These are phyloP conservation scores for Diutina rugosa DNA, from an alignment of 1,139 yeast species.

Conservation along the genomic window DNA sequence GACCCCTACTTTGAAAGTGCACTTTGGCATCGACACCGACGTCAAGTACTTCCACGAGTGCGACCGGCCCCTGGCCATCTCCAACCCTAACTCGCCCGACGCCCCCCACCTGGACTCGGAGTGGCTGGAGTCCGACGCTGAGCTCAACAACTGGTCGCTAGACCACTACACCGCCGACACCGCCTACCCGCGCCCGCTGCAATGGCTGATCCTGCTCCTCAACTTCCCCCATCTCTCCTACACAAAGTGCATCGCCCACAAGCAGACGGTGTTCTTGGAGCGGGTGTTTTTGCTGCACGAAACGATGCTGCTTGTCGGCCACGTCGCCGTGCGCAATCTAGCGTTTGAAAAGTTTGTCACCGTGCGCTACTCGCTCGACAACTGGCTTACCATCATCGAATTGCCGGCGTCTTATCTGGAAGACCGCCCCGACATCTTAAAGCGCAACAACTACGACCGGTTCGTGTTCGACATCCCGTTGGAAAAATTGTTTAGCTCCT, in stretches of 20 bases:
- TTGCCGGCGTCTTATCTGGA: constrained; percentile 52
- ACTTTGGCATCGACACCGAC: constrained; percentile 58
- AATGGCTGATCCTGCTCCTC: constrained; percentile 39
- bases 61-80: constrained; percentile 67
- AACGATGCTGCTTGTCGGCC: constrained; percentile 49
- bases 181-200: constrained; percentile 14
- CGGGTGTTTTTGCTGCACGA: constrained; percentile 47
- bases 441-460: constrained; percentile 40
- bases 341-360: constrained; percentile 51
- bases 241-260: constrained; percentile 21
- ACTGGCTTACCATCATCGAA: constrained; percentile 65
- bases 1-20: constrained; percentile 66
- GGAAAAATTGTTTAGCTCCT: constrained; percentile 22
- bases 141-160: constrained; percentile 3
- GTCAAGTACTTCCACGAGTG: constrained; percentile 58
- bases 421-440: constrained; percentile 42
- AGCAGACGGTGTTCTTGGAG: constrained; percentile 48
- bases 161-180: constrained; percentile 7
- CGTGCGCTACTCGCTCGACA: constrained; percentile 54
- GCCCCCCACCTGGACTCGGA: constrained; percentile 8
- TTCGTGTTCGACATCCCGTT: constrained; percentile 43
- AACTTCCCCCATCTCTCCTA: constrained; percentile 33
- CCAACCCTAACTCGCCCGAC: constrained; percentile 48
- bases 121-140: constrained; percentile 9
- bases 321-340: constrained; percentile 60